Conservation (phyloP, 2,329 filamentous ascomycete species). For the Botrytis byssoidea region DNA sequence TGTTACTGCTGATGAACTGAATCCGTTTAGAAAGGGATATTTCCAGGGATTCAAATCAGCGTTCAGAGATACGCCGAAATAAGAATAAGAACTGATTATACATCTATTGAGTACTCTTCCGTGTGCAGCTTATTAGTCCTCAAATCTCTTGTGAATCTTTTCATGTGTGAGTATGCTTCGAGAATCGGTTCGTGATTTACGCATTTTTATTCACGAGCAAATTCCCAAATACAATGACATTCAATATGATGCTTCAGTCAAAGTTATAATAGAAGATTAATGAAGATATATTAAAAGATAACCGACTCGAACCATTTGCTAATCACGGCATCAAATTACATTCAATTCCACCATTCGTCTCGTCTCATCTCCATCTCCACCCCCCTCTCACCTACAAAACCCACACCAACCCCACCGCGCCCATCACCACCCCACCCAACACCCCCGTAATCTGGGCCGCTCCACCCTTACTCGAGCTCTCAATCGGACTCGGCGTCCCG, state of each 20-base stretch:
- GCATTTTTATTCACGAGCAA: background rate
- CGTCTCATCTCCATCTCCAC: background rate
- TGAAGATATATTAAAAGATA: background rate
- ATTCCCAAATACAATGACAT: background rate
- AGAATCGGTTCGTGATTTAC: background rate
- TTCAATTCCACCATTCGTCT: background rate
- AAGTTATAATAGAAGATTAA: background rate
- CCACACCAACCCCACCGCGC: conserved; percentile 12
- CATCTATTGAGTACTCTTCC: background rate
- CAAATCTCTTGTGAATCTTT: background rate
- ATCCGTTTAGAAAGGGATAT: conserved; percentile 59
- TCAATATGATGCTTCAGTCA: background rate
- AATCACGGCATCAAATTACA: background rate
- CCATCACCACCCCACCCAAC: background rate
- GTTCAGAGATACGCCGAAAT: conserved; percentile 18
- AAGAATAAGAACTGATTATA: background rate
- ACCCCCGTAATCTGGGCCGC: conserved; percentile 13
- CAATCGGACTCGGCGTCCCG: background rate
- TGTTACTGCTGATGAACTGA: conserved; percentile 62
- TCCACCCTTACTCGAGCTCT: conserved; percentile 10
- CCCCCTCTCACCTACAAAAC: conserved; percentile 6
- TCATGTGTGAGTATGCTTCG: background rate
- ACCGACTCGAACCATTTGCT: background rate
- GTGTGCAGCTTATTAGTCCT: background rate
- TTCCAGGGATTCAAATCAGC: conserved; percentile 44